phyloP scores from a whole-genome alignment of 352 stramenopile genomes.

The Lagenidium giganteum region DNA sequence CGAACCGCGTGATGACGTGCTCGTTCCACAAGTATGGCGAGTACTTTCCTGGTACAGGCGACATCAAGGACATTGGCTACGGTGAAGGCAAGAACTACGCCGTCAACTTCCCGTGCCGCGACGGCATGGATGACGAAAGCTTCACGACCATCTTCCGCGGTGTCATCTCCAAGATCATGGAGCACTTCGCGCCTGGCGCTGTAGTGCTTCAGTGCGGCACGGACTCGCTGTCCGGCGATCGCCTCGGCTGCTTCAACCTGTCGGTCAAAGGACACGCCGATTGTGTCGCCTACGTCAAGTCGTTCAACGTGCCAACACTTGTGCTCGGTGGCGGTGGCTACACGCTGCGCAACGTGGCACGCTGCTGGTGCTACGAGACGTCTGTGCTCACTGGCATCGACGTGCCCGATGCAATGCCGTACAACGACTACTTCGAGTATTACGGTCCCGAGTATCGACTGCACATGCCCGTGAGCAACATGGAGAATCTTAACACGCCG shows the following conservation, averaged over 20 bases:
- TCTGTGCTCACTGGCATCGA: slow-evolving; percentile 92
- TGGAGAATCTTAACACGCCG: slow-evolving; percentile 97
- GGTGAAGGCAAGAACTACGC: slow-evolving; percentile 96
- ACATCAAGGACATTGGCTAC: slow-evolving; percentile 79
- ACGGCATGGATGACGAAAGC: slow-evolving; percentile 98
- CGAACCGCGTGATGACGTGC: slow-evolving; percentile 97
- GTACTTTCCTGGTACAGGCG: slow-evolving; percentile 97
- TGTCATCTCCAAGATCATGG: slow-evolving; percentile 97
- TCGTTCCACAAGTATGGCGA: slow-evolving; percentile 99
- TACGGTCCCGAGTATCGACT: slow-evolving; percentile 98
- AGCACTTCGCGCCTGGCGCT: slow-evolving; percentile 93
- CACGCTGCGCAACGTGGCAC: slow-evolving; percentile 96
- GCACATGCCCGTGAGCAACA: slow-evolving; percentile 95
- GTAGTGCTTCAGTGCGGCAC: slow-evolving; percentile 98
- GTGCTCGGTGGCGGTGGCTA: slow-evolving; percentile 97
- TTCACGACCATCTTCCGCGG: slow-evolving; percentile 88
- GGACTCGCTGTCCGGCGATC: slow-evolving; percentile 97
- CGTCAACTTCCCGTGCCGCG: slow-evolving; percentile 98
- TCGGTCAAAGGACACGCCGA: slow-evolving; percentile 96
- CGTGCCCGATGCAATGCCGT: slow-evolving; percentile 95
- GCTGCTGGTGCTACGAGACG: slow-evolving; percentile 94
- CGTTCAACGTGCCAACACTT: slow-evolving; percentile 95
- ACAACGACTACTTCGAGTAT: slow-evolving; percentile 99
- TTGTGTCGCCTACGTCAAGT: slow-evolving; percentile 95
- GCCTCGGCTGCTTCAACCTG: slow-evolving; percentile 98